Base-by-base conservation (phyloP, 352 stramenopile species). In the Phytophthora aleatoria region DNA sequence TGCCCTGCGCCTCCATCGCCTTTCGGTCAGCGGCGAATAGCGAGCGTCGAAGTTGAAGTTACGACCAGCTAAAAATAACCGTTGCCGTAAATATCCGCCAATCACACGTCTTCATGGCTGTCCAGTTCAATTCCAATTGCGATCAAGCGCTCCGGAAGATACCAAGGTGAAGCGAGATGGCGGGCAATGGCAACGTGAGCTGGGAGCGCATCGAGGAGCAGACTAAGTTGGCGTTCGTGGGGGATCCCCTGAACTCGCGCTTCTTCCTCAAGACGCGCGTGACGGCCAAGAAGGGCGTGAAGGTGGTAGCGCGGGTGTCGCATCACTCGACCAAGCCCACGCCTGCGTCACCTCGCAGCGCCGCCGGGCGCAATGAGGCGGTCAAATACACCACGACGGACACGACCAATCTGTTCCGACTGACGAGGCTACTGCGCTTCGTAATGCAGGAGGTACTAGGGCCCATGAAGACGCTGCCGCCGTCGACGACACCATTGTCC, bases 131-230 rank as follows among this genome's bases (percentile, higher is more conserved):
- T 57, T 50, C 4, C 15, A 20, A 42, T 26, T 35, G 50, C 27
- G 13, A 53, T 53, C 47, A 20, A 13, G 13, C 15, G 15, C 24
- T 39, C n/a, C 24, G n/a, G 30, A 51, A 59, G 48, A 55, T 57
- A 54, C 27, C 42, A 49, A 20, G 0, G 20, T 20, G 20, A 48
- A 42, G 30, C 49, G 2, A 33, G 10, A 64, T 73, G 60, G 64
- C 28, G 27, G 44, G 35, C 38, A 56, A 57, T 33, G 59, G 59
- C 31, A 77, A 67, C 28, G 52, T 83, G 57, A 64, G 59, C 51
- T 91, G 84, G 84, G 84, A 91, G 38, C 70, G 69, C 45, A 91
- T 91, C 50, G 84, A 92, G 62, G 81, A 89, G 74, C 70, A 84
- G 57, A 74, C 76, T 3, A 91, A 91, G 62, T 73, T 86, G 33